Base-by-base conservation (phyloP, 495 filamentous ascomycete genomes). In the Podospora conica region DNA sequence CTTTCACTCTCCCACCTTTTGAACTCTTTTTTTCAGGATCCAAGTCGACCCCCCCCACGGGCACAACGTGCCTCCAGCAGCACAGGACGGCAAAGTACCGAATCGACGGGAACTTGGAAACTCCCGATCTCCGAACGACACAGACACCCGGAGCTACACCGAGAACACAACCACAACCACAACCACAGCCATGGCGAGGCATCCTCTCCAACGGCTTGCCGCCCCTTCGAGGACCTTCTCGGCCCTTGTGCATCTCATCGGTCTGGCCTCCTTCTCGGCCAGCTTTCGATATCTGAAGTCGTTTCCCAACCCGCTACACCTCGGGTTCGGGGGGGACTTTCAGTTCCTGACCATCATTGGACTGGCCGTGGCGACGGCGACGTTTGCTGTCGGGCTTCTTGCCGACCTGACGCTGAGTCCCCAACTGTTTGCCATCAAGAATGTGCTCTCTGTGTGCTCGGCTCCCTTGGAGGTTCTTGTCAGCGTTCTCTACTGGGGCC, bases 261-360 rank as follows among this genome's bases (percentile, higher is more conserved):
- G 92, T 12, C 81, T 95, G 18, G 68, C 81, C 21, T 91, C 85
- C 63, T 95, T 93, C 76, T 62, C 83, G 12, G 84, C 81, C 69
- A 89, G 85, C 33, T 93, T 91, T 76, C 83, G 84, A 72, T 93
- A 82, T 63, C 75, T 78, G 28, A 61, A 67, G 31, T 64, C 66
- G 66, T 77, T 73, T 69, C 79, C 79, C 15, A 79, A 71, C 31
- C 65, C 67, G 57, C 87, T 89, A 60, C 88, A 87, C 67, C 79
- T 85, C 12, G 85, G 88, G 22, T 95, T 89, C 72, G 92, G 91
- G 23, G 93, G 91, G 83, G 90, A 93, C 74, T 88, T 89, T 70
- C 91, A 94, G 77, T 93, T 90, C 76, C 79, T 94, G 58, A 96
- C 91, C 63, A 92, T 96, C 68, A 87, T 96, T 69, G 92, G 91